phyloP scores from a whole-genome alignment of 169 alveolate genomes.

The Babesia sp. region DNA sequence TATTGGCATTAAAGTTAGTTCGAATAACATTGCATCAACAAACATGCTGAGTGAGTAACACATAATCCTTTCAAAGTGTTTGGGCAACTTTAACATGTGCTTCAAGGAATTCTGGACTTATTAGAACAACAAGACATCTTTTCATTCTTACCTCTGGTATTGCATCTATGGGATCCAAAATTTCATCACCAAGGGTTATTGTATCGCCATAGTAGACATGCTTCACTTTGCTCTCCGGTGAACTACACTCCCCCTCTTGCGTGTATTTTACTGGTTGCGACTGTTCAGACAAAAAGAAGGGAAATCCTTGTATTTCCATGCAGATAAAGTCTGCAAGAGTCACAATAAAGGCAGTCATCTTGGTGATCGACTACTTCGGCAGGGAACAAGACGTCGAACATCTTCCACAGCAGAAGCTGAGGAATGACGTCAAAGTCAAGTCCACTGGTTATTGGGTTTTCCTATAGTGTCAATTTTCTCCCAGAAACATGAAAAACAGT shows the following conservation, averaged over 20 bases:
- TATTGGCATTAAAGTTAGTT: conserved; percentile 74
- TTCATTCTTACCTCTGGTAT: conserved; percentile 39
- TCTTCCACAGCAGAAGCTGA: neutral
- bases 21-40: conserved; percentile 72
- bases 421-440: no score
- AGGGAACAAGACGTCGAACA: neutral
- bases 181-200: neutral
- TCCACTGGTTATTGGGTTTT: no score
- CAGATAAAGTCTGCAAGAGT: conserved; percentile 26
- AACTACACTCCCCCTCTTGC: neutral
- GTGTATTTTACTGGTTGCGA: neutral
- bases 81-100: conserved; percentile 72
- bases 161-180: conserved; percentile 12
- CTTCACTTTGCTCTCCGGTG: neutral
- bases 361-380: neutral
- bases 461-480: no score
- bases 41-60: conserved; percentile 65
- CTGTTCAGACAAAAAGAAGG: neutral
- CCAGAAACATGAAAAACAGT: no score
- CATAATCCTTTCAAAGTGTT: conserved; percentile 68
- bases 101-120: conserved; percentile 42
- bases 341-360: conserved; percentile 5
- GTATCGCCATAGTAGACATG: neutral
- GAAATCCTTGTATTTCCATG: conserved; percentile 26
- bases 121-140: neutral